Percentiles rank a stretch among this genome's conserved stretches.
Conservation (phyloP, 192 early-diverging fungal genomes). For the Oehlia diaphana region DNA sequence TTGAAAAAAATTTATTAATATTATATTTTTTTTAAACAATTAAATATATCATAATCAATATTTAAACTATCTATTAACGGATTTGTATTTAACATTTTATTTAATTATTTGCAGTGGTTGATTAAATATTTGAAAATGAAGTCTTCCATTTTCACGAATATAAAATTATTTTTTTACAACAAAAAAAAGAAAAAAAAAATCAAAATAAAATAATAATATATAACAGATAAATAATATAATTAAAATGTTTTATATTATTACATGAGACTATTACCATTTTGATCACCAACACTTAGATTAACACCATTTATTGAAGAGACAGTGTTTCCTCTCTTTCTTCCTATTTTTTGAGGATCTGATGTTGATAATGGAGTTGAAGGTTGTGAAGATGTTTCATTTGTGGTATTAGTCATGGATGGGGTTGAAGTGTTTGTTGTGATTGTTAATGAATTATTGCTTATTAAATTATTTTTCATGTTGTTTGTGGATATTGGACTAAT, state of each 20-base stretch:
- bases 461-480: not conserved
- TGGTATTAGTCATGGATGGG: not conserved
- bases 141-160: too few species aligned
- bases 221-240: not conserved
- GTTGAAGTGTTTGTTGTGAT: not conserved
- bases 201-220: not conserved
- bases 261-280: not conserved
- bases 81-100: too few species aligned
- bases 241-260: not conserved
- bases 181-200: not conserved
- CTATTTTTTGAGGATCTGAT: not conserved
- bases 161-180: too few species aligned
- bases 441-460: not conserved
- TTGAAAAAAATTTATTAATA: too few species aligned
- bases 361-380: not conserved
- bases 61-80: too few species aligned
- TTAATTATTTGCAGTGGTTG: too few species aligned
- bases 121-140: too few species aligned
- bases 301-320: not conserved
- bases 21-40: too few species aligned
- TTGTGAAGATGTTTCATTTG: not conserved
- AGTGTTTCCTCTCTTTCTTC: not conserved
- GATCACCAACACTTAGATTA: not conserved
- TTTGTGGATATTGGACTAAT: not conserved
- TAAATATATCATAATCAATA: too few species aligned